Percentiles rank a stretch among this genome's conserved stretches.
phyloP scores from a whole-genome alignment of 2,329 filamentous ascomycete genomes.

The Lecanicillium sp. region DNA sequence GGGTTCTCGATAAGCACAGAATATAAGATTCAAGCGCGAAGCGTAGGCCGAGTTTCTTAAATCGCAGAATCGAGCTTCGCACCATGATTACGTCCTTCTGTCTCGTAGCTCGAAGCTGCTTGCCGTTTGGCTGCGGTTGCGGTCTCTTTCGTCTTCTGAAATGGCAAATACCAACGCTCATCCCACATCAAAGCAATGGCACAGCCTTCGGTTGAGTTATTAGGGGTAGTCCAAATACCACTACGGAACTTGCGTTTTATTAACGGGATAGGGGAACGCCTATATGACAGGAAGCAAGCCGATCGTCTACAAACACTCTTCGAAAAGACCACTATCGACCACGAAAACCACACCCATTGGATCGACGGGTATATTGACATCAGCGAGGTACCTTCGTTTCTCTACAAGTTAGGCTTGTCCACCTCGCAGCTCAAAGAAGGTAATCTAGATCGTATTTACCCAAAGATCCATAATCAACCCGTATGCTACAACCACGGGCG shows the following conservation, averaged over 20 bases:
- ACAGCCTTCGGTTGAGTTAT: no score
- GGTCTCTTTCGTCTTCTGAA: no score
- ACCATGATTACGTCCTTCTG: no score
- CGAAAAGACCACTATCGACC: not conserved
- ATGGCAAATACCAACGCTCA: no score
- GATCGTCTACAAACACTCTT: not conserved
- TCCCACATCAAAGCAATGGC: no score
- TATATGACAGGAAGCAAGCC: not conserved
- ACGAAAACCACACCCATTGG: not conserved
- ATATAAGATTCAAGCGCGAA: no score
- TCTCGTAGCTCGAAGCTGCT: no score
- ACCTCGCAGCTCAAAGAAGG: not conserved
- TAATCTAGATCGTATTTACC: not conserved
- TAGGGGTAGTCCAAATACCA: no score
- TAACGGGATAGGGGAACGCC: not conserved
- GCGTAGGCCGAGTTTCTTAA: no score
- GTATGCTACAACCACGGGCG: not conserved
- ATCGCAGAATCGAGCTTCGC: no score
- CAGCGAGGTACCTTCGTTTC: not conserved
- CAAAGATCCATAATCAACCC: not conserved
- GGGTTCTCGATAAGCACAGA: no score
- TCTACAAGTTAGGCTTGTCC: not conserved
- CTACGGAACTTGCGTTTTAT: not conserved
- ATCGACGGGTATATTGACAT: not conserved
- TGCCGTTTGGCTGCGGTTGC: no score